Conservation (phyloP, 2,329 filamentous ascomycete genomes). For the Apiospora malaysiana region DNA sequence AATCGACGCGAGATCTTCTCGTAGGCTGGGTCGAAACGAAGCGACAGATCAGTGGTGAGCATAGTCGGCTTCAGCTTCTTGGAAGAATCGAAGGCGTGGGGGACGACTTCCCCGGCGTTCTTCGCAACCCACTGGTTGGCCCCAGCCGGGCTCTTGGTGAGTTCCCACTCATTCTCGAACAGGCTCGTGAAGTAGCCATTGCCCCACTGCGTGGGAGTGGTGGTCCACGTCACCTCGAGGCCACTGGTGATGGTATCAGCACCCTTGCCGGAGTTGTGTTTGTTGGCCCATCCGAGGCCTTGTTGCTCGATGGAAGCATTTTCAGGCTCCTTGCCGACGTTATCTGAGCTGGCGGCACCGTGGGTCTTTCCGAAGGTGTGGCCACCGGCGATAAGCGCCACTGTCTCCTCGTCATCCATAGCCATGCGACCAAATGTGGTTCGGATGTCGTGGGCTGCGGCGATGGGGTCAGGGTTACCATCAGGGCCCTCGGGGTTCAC, state of each 20-base stretch:
- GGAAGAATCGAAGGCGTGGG: conserved; percentile 70
- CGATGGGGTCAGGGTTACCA: conserved; percentile 71
- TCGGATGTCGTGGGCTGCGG: conserved; percentile 74
- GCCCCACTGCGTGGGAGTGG: conserved; percentile 78
- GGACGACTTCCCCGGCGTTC: conserved; percentile 69
- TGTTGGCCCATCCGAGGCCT: conserved; percentile 76
- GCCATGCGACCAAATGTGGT: conserved; percentile 79
- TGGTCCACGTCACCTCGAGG: conserved; percentile 81
- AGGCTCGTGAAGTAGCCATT: conserved; percentile 77
- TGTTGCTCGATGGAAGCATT: conserved; percentile 68
- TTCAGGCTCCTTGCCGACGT: conserved; percentile 72
- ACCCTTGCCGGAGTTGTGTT: conserved; percentile 68
- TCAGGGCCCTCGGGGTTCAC: conserved; percentile 82
- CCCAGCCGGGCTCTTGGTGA: conserved; percentile 75
- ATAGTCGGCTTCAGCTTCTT: conserved; percentile 77
- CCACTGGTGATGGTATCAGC: conserved; percentile 76
- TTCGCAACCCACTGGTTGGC: conserved; percentile 80
- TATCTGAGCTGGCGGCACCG: conserved; percentile 67
- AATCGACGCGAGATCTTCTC: conserved; percentile 78
- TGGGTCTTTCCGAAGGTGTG: conserved; percentile 84
- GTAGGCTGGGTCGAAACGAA: conserved; percentile 74
- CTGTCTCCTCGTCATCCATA: conserved; percentile 84
- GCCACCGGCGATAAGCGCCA: conserved; percentile 78
- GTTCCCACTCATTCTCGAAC: conserved; percentile 80
- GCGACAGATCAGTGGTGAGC: conserved; percentile 76